Evolutionary conservation across 208 protist genomes (phyloP), one percentile per base, ranked within the genome.

Genomic region (Novymonas esmeraldas): DNA sequence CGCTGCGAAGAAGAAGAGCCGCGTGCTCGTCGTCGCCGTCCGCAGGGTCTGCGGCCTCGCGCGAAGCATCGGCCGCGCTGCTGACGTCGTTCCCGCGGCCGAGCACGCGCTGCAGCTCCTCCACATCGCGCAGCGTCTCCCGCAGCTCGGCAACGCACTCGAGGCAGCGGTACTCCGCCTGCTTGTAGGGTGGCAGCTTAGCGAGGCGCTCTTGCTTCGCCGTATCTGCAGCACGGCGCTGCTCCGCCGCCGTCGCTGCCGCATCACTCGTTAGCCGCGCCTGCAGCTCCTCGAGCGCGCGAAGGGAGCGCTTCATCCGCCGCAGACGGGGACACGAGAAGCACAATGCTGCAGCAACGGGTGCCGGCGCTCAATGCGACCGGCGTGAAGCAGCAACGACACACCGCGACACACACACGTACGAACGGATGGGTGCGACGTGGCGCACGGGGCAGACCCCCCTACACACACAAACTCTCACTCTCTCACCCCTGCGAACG

Each of bases 121-220:
- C 64, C 2, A 70, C n/a, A 39, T 78, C 45, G n/a, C 62, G 55
- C n/a, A 89, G 64, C 11, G 55, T 57, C 14, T 61, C 28, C 0
- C 83, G 79, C 42, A 89, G 73, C 20, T 79, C 62, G 2, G 76
- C 73, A 10, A 89, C 78, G 50, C 70, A 78, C 59, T 83, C 76
- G 10, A 85, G 48, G 33, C 79, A 85, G 14, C 74, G n/a, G 42
- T 83, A 85, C 58, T 89, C 82, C 4, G 76, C 68, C 20, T 73
- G 78, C 46, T 83, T 82, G 73, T 85, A 89, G 6, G 64, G 67
- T 1, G 79, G 77, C 18, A 89, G 67, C 44, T 72, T 66, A 6
- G 69, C 46, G 3, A 89, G 42, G 6, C 62, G 65, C 9, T 57
- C 64, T 20, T 61, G 50, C 24, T 56, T 70, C 16, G 64, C 62